Evolutionary conservation across 306 rosid genomes (phyloP), one percentile per base, ranked within the genome.

Genomic region (Ochetophila trinervis): DNA sequence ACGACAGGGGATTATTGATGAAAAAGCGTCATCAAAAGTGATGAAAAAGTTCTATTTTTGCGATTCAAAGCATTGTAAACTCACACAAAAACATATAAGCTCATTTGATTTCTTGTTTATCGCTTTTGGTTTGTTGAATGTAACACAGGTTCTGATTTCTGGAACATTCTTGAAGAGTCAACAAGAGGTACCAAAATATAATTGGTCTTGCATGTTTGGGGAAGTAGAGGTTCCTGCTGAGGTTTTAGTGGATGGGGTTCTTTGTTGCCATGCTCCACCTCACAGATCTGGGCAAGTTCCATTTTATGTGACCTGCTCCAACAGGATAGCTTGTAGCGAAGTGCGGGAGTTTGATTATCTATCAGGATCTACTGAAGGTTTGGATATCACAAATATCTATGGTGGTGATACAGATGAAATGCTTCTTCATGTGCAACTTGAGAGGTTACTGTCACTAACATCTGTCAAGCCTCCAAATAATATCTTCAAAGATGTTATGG

Each of bases 121-220:
- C 61, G 6, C 50, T 49, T 50, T 69, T 40, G 6, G 7, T 23
- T 24, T 65, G 68, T 52, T 82, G 34, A 63, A 65, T 60, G 53
- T 27, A 44, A 60, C 68, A 36, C 93, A 91, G 97, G 95, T 91
- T 73, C 71, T 84, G 74, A 78, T 88, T 75, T 74, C 78, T 73
- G 97, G 97, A 56, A 70, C 78, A 52, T 86, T 87, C 82, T 78
- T 91, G 69, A 84, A 75, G 73, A 75, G 69, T 74, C 81, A 60
- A 62, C 74, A 70, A 34, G 81, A 73, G 64, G 76, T 73, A 52
- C 73, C 65, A 66, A 71, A 77, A 53, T 75, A 66, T 53, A 69
- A 79, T 32, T 91, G 97, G 97, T 91, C 95, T 14, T 88, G 97
- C 67, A 91, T 91, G 97, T 91, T 88, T 65, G 97, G 97, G 70